A percentile compares a stretch with the other conserved stretches of the same genome.
These are phyloP conservation scores for Cryptococcus wingfieldii DNA, from an alignment of 1,284 basidiomycete species.

Conservation along the genomic window DNA sequence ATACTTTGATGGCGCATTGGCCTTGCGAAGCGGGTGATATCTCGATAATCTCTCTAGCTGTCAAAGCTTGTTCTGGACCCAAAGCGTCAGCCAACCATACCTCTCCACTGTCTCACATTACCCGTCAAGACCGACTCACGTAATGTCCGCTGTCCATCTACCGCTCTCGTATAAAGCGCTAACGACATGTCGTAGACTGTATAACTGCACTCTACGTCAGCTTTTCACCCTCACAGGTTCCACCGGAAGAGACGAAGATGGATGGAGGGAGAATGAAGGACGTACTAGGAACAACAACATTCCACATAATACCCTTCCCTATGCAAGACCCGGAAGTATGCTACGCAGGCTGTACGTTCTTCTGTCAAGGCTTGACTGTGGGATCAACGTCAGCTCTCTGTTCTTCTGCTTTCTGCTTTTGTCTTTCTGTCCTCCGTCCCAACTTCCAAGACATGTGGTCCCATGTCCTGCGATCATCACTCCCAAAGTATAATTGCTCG, in stretches of 20 bases:
- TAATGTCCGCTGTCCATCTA: slow-evolving; percentile 17
- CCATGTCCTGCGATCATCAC: no score
- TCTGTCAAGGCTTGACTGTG: slow-evolving; percentile 22
- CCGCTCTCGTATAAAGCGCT: slow-evolving; percentile 15
- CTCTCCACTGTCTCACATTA: not conserved
- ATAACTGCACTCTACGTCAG: slow-evolving; percentile 5
- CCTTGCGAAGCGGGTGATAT: slow-evolving; percentile 23
- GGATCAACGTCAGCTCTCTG: not conserved
- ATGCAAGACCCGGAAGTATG: slow-evolving; percentile 31
- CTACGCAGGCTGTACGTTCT: slow-evolving; percentile 32
- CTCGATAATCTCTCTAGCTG: slow-evolving; percentile 39
- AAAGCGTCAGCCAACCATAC: slow-evolving; percentile 7
- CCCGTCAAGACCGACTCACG: slow-evolving; percentile 12
- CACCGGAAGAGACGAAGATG: no score
- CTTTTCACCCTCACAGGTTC: no score
- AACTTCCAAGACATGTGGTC: no score
- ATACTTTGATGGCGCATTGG: slow-evolving; percentile 12
- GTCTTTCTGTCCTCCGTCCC: no score
- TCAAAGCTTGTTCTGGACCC: slow-evolving; percentile 32
- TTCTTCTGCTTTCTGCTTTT: not conserved
- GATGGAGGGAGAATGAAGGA: not conserved
- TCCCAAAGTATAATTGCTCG: no score
- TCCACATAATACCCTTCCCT: slow-evolving; percentile 35
- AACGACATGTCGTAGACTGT: slow-evolving; percentile 19
- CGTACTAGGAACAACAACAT: slow-evolving; percentile 22